Base-by-base conservation (phyloP, 139 green algal species). In the Asterochloris sp. region DNA sequence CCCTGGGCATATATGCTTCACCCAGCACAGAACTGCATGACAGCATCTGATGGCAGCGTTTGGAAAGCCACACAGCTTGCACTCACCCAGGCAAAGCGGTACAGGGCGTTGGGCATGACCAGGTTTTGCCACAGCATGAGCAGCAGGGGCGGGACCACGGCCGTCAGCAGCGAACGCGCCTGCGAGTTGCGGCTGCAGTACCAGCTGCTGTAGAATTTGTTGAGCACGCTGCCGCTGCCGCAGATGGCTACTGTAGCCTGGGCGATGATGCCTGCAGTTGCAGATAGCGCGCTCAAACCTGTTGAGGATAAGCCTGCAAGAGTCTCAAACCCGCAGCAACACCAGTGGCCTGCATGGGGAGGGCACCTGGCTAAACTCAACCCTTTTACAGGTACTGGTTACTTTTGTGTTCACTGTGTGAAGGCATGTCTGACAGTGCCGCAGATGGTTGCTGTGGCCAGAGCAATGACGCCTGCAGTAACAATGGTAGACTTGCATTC, bases 71-170 rank as follows among this genome's bases (percentile, higher is more conserved):
- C 38, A 62, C 13, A 63, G 28, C 26, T 63, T 0, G 26, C 19
- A 16, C 75, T 69, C 54, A 80, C 76, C 76, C 76, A 80, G 28
- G 80, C 69, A 73, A 82, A 47, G 47, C 82, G 78, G 76, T 92
- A 92, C 62, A 93, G 81, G 26, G 82, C n/a, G 23, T 91, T 82
- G 2, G 94, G 94, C 66, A 98, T 86, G 64, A 97, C 82, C 67
- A 96, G 87, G 74, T 88, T 91, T 82, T 97, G 92, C 91, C 93
- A 98, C 24, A 96, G 80, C 69, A 85, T 91, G 14, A 98, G 89
- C 71, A 98, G 82, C 63, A 97, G 63, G 10, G 89, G 80, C 13
- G 94, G 94, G 60, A 94, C 73, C 84, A 94, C 91, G 47, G 88
- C 93, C 17, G 92, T 95, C 73, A 97, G 80, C 11, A 95, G 69